Evolutionary conservation across 805 yeast species (phyloP).

Genomic region (Cyberlindnera mycetangii): DNA sequence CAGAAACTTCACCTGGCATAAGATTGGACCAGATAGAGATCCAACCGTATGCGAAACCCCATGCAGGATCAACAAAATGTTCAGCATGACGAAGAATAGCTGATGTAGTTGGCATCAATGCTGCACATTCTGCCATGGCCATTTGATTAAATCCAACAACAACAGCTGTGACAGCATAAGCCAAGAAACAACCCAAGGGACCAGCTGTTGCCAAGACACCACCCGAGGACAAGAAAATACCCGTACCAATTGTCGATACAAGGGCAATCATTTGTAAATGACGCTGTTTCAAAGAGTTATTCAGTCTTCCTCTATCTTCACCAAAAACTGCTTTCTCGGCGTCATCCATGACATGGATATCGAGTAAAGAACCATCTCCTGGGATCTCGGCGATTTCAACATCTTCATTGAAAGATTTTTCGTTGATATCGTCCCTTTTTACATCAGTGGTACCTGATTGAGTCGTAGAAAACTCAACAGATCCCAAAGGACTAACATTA

Average conservation of each 20-base stretch:
- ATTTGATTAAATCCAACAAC: slow-evolving; percentile 39
- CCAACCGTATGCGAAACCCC: slow-evolving; percentile 48
- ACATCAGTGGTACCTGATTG: slow-evolving; percentile 5
- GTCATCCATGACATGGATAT: slow-evolving; percentile 11
- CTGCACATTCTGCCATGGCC: slow-evolving; percentile 37
- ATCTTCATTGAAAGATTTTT: slow-evolving; percentile 13
- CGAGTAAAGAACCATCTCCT: slow-evolving; percentile 11
- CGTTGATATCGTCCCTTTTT: slow-evolving; percentile 1
- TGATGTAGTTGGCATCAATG: slow-evolving; percentile 38
- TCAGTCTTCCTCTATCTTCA: slow-evolving; percentile 16
- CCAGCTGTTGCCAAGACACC: slow-evolving; percentile 36
- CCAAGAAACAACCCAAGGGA: slow-evolving; percentile 36
- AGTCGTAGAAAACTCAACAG: not conserved
- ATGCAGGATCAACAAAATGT: slow-evolving; percentile 41
- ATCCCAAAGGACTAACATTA: not conserved
- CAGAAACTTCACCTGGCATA: slow-evolving; percentile 44
- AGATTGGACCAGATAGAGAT: slow-evolving; percentile 37
- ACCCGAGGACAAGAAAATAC: slow-evolving; percentile 39
- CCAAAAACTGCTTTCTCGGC: slow-evolving; percentile 15
- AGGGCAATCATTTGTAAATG: slow-evolving; percentile 50
- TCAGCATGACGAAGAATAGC: slow-evolving; percentile 37
- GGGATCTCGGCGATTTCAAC: slow-evolving; percentile 11
- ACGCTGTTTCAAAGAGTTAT: slow-evolving; percentile 25
- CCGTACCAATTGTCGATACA: slow-evolving; percentile 46
- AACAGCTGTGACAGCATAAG: slow-evolving; percentile 34